Evolutionary conservation across 2,329 filamentous ascomycete species (phyloP), one percentile per base, ranked within the genome.

Genomic region (Teratosphaeria pseudoeucalypti): DNA sequence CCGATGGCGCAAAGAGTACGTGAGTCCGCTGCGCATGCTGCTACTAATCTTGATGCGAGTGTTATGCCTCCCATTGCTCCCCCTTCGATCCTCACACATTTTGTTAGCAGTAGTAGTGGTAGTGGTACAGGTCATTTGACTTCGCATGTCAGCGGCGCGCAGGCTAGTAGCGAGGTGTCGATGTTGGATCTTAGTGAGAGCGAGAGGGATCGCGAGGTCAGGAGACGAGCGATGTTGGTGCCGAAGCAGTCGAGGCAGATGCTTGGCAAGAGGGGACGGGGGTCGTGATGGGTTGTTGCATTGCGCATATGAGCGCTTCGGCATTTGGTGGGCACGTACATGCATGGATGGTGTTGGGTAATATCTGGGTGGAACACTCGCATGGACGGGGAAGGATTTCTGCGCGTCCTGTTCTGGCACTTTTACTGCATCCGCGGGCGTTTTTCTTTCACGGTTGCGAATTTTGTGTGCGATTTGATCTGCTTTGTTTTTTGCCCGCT

Each of bases 1-100:
- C 83, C 78, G 70, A 74, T 83, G 65, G 43, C 43, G 43, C 77
- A 82, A 69, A 76, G 80, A 73, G 81, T 82, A 73, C 74, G 79
- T 74, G 43, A 68, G 57, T 56, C 56, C 12, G 49, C 52, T 43
- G 29, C 12, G 12, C 10, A 53, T 29, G 49, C 19, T 53, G 29
- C 52, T 43, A 26, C 23, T 34, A 29, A 29, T 23, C 27, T 37
- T 56, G 32, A 26, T 39, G 29, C 34, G 29, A 26, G 34, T 39
- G 43, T 49, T 49, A 23, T 23, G 43, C 43, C 43, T 39, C 14
- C 27, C 32, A 14, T 14, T 6, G 12, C 53, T 54, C 53, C 19
- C 12, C 34, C 26, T 11, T 12, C 27, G 4, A 26, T 54, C 2
- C 14, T 7, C 29, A 5, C 29, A 7, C 29, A 32, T 32, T 5